Conservation (phyloP, 2,329 filamentous ascomycete species). For the Arthrinium puccinioides region DNA sequence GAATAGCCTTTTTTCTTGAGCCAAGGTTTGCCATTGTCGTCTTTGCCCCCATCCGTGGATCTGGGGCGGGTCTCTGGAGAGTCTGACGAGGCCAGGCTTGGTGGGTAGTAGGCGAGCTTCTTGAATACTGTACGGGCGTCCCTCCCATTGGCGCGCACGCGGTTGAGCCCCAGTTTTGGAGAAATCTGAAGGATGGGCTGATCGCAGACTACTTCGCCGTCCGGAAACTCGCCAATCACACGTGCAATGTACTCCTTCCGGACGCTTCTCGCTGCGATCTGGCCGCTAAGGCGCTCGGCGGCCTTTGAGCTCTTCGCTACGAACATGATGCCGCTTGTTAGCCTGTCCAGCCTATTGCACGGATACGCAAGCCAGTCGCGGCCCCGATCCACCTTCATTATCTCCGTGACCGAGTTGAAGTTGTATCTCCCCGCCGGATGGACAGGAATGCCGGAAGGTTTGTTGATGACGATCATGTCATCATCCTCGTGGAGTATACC, state of each 20-base stretch:
- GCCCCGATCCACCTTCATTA: slow-evolving; percentile 72
- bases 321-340: slow-evolving; percentile 98
- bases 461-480: slow-evolving; percentile 93
- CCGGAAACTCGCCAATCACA: slow-evolving; percentile 85
- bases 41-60: slow-evolving; percentile 8
- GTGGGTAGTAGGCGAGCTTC: slow-evolving; percentile 74
- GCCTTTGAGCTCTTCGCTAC: slow-evolving; percentile 79
- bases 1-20: slow-evolving; percentile 72
- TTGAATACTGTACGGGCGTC: slow-evolving; percentile 86
- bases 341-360: slow-evolving; percentile 86
- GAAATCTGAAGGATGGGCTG: slow-evolving; percentile 92
- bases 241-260: slow-evolving; percentile 93
- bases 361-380: slow-evolving; percentile 52
- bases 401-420: slow-evolving; percentile 90
- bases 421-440: slow-evolving; percentile 94
- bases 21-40: slow-evolving; percentile 29
- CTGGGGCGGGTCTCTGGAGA: slow-evolving; percentile 3
- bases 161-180: slow-evolving; percentile 88
- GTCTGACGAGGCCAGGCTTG: slow-evolving; percentile 4
- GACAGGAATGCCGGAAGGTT: slow-evolving; percentile 89
- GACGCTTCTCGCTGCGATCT: slow-evolving; percentile 75
- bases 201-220: slow-evolving; percentile 85
- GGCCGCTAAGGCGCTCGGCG: slow-evolving; percentile 67
- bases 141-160: slow-evolving; percentile 90
- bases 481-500: slow-evolving; percentile 85